Conservation (phyloP, 169 alveolate species). For the Pseudocohnilembus persalinus region DNA sequence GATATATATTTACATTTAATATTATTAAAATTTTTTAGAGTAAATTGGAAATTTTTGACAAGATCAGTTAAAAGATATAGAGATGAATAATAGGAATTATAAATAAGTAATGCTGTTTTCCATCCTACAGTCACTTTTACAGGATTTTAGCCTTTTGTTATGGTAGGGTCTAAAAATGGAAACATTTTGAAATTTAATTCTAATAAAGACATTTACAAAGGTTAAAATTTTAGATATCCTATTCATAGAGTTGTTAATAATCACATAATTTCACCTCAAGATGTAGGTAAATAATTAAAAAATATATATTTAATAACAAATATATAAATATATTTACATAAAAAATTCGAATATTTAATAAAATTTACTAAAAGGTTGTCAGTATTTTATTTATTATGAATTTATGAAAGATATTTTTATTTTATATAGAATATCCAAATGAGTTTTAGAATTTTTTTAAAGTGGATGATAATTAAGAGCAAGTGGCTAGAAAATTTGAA, state of each 20-base stretch:
- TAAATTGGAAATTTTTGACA: slow-evolving; percentile 14
- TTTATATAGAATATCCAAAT: slow-evolving; percentile 11
- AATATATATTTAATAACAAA: too few species aligned
- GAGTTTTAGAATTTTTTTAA: slow-evolving; percentile 20
- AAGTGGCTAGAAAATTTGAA: slow-evolving; percentile 6
- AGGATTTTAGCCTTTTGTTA: slow-evolving; percentile 25
- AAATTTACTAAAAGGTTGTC: too few species aligned
- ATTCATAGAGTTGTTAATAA: slow-evolving; percentile 39
- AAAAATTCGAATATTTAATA: too few species aligned
- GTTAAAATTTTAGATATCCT: slow-evolving; percentile 33
- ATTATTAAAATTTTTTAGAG: too few species aligned
- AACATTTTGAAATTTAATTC: slow-evolving; percentile 42
- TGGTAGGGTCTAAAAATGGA: slow-evolving; percentile 33
- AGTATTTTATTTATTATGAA: too few species aligned
- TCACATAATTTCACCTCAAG: slow-evolving; percentile 25
- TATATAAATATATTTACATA: too few species aligned
- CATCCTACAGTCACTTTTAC: slow-evolving; percentile 31
- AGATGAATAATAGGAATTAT: not conserved
- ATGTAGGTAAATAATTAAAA: not conserved
- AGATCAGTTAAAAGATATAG: slow-evolving; percentile 5
- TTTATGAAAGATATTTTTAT: too few species aligned
- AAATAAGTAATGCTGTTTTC: not conserved
- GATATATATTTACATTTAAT: too few species aligned
- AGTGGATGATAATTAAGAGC: slow-evolving; percentile 17
- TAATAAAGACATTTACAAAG: slow-evolving; percentile 37